Evolutionary conservation across 495 filamentous ascomycete genomes (phyloP).

Genomic region (Penicillium daleae): DNA sequence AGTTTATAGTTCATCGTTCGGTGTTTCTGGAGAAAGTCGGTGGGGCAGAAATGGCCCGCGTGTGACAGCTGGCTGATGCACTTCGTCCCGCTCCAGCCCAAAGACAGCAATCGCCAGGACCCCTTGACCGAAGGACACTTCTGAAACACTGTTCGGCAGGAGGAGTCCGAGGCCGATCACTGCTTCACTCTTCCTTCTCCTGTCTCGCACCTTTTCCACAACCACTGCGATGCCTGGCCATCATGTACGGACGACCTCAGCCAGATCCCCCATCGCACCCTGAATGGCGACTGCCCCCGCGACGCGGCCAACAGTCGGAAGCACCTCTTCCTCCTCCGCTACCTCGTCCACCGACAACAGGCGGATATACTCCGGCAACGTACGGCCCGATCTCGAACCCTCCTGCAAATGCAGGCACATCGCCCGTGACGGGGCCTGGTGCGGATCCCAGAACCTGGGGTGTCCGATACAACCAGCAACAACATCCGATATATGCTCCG

Average conservation of each 20-base stretch:
- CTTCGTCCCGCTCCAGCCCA: slow-evolving; percentile 8
- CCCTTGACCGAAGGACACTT: slow-evolving; percentile 6
- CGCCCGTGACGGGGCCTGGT: slow-evolving; percentile 27
- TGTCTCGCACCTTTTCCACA: background rate
- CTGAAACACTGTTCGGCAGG: background rate
- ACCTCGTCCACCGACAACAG: slow-evolving; percentile 29
- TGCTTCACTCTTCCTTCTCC: background rate
- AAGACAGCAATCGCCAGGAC: slow-evolving; percentile 1
- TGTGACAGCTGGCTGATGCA: background rate
- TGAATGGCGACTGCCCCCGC: slow-evolving; percentile 47
- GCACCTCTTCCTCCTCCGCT: slow-evolving; percentile 21
- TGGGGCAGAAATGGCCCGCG: slow-evolving; percentile 4
- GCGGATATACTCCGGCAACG: slow-evolving; percentile 43
- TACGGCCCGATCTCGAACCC: slow-evolving; percentile 44
- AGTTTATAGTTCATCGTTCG: background rate
- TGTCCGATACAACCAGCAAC: slow-evolving; percentile 48
- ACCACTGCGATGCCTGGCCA: slow-evolving; percentile 12
- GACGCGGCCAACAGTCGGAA: slow-evolving; percentile 21
- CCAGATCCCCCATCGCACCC: slow-evolving; percentile 37
- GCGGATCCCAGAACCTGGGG: slow-evolving; percentile 48
- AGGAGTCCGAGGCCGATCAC: background rate
- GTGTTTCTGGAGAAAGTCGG: slow-evolving; percentile 1
- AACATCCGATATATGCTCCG: slow-evolving; percentile 35
- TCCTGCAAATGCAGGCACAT: slow-evolving; percentile 24
- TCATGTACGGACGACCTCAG: slow-evolving; percentile 36